These are phyloP conservation scores for Hypsizygus ulmarius DNA, from an alignment of 1,284 basidiomycete species.

Conservation along the genomic window DNA sequence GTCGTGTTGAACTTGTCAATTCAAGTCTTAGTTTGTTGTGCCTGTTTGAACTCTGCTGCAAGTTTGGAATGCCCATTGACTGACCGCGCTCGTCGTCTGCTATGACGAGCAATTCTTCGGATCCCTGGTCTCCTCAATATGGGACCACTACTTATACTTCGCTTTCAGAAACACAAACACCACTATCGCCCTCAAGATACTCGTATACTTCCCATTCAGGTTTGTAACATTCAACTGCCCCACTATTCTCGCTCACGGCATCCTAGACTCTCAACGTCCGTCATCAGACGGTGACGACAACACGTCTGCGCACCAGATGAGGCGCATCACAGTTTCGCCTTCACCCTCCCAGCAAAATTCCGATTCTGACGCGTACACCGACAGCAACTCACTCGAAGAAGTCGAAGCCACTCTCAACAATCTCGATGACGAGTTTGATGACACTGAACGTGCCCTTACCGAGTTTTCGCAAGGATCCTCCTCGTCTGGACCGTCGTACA, in stretches of 20 bases:
- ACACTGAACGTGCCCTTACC: slow-evolving; percentile 57
- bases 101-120: slow-evolving; percentile 39
- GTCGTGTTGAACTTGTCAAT: slow-evolving; percentile 12
- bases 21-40: slow-evolving; percentile 4
- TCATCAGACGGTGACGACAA: slow-evolving; percentile 35
- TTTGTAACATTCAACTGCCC: slow-evolving; percentile 16
- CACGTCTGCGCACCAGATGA: slow-evolving; percentile 28
- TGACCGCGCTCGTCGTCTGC: slow-evolving; percentile 16
- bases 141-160: slow-evolving; percentile 32
- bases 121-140: slow-evolving; percentile 39
- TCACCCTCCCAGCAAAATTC: slow-evolving; percentile 30
- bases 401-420: slow-evolving; percentile 65
- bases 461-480: slow-evolving; percentile 50
- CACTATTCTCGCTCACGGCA: slow-evolving; percentile 10
- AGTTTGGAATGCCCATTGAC: slow-evolving; percentile 5
- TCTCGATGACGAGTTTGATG: slow-evolving; percentile 62
- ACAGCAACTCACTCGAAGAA: slow-evolving; percentile 52
- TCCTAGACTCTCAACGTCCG: slow-evolving; percentile 30
- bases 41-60: neutral
- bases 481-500: slow-evolving; percentile 25
- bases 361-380: slow-evolving; percentile 38
- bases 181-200: slow-evolving; percentile 39
- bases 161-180: slow-evolving; percentile 31
- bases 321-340: slow-evolving; percentile 38
- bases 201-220: slow-evolving; percentile 37